A percentile compares a stretch with the other conserved stretches of the same genome.
Conservation (phyloP, 106 monocot species). For the Allium cepa region DNA sequence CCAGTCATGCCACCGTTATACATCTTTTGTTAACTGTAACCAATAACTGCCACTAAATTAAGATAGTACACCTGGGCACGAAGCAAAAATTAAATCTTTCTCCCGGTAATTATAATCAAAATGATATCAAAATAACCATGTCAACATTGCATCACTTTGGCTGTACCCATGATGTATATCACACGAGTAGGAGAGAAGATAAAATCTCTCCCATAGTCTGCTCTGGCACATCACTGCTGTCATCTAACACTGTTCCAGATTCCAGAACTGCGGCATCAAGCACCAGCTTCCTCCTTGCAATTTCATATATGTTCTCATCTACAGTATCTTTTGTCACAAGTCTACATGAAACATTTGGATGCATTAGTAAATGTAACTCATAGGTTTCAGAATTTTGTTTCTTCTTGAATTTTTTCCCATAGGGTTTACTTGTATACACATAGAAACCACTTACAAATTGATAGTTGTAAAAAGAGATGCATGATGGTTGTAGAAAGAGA, state of each 20-base stretch:
- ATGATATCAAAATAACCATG: not conserved
- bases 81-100: too few relatives aligned
- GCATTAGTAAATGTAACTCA: not conserved
- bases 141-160: not conserved
- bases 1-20: too few relatives aligned
- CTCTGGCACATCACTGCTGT: conserved; percentile 65
- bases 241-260: conserved; percentile 35
- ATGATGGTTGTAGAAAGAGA: too few relatives aligned
- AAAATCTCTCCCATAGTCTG: conserved; percentile 95
- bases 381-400: not conserved
- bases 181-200: conserved; percentile 71
- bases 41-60: too few relatives aligned
- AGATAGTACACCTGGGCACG: too few relatives aligned
- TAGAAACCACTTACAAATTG: too few relatives aligned
- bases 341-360: conserved; percentile 24
- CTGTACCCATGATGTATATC: conserved; percentile 6
- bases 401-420: not conserved
- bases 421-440: not conserved
- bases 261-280: conserved; percentile 91
- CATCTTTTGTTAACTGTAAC: too few relatives aligned
- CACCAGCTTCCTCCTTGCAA: conserved; percentile 83
- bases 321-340: conserved; percentile 88
- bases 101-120: too few relatives aligned
- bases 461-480: too few relatives aligned
- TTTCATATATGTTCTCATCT: conserved; percentile 90